Base-by-base conservation (phyloP, 345 rosid genomes). In the Ceriops decandra region DNA sequence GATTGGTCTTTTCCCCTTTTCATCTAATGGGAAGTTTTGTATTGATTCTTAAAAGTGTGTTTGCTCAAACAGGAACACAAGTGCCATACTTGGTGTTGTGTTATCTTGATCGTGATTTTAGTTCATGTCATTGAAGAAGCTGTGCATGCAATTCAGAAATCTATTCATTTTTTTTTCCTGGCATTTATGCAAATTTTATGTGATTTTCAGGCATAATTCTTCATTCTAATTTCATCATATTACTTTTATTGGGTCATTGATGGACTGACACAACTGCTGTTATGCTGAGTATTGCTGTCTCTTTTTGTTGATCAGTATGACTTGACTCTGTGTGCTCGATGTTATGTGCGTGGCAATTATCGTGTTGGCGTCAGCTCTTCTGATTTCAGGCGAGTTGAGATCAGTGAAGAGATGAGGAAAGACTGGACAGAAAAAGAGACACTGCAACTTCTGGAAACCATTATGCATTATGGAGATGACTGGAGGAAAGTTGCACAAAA, bases 401-500 rank as follows among this genome's bases (percentile, higher is more conserved):
- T 92, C 68, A 85, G 79, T 60, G 95, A 87, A 54, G 91, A 90
- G 71, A 68, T 69, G 13, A 88, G 82, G 80, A 63, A 86, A 22
- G 86, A 79, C 60, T 93, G 98, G 98, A 82, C 93, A 0, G 97
- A 93, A 9, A 90, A 90, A 72, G 98, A 93, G 63, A 87, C 86
- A 27, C 68, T 87, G 82, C 88, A 68, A 52, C 96, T 93, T 52
- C 75, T 93, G 33, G 97, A 93, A 83, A 92, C 93, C 27, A 62
- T 89, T 42, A 86, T 81, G 87, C 90, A 89, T 76, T 86, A 76
- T 53, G 86, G 91, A 52, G 96, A 91, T 78, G 98, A 95, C 58
- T 91, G 99, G 97, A 91, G 76, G 85, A 91, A 83, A 81, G 91
- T 91, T 78, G 88, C 99, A 0, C 85, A 84, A 4, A 89, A 86